Percentiles rank a stretch among this genome's conserved stretches.
These are phyloP conservation scores for Rheum nobile DNA, from an alignment of 148 eudicot species.

Conservation along the genomic window DNA sequence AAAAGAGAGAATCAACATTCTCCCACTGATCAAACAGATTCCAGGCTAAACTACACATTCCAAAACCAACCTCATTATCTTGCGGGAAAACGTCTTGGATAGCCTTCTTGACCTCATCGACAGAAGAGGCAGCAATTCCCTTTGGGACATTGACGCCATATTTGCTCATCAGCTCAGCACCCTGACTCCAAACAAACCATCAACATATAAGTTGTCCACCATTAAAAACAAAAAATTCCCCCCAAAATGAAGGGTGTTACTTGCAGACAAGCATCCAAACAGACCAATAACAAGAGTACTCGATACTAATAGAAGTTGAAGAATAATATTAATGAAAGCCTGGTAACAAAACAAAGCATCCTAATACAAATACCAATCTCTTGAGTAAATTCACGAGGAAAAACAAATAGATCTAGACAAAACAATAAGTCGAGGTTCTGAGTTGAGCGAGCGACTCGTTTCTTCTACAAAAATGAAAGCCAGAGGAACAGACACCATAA, in stretches of 20 bases:
- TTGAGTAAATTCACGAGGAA: not conserved
- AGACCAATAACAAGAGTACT: not conserved
- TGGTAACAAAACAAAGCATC: not conserved
- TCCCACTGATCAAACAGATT: slow-evolving; percentile 1
- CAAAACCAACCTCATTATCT: slow-evolving; percentile 61
- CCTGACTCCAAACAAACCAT: slow-evolving; percentile 29
- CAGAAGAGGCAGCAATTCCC: slow-evolving; percentile 67
- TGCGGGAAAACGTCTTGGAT: slow-evolving; percentile 53
- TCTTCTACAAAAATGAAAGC: not conserved
- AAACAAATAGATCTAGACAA: not conserved
- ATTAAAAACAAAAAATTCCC: not conserved
- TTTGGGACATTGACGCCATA: slow-evolving; percentile 84
- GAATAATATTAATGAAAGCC: not conserved
- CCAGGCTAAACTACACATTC: not conserved
- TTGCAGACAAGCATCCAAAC: not conserved
- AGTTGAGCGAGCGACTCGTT: not conserved
- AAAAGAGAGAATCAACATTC: not conserved
- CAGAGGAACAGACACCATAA: not conserved
- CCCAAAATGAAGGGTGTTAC: not conserved
- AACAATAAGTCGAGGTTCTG: not conserved
- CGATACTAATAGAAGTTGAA: not conserved
- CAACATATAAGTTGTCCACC: not conserved
- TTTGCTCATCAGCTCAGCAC: slow-evolving; percentile 91
- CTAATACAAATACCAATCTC: not conserved
- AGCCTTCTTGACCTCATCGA: slow-evolving; percentile 57